Percentiles rank a stretch among this genome's conserved stretches.
Evolutionary conservation across 2,329 filamentous ascomycete species (phyloP).

Genomic region (Diplodia corticola): DNA sequence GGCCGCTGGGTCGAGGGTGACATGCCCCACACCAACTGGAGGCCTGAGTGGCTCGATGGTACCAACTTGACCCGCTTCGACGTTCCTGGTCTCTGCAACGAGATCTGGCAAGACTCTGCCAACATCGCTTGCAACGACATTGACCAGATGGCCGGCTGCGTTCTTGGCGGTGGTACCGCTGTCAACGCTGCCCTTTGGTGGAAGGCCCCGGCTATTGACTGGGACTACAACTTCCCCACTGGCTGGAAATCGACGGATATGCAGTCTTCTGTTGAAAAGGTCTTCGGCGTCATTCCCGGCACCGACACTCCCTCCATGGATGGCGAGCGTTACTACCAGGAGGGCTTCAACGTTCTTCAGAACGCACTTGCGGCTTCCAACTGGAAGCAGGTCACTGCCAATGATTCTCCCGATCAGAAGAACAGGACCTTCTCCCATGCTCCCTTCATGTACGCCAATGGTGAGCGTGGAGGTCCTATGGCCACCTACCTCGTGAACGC

Average conservation of each 20-base stretch:
- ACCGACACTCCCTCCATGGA: conserved; percentile 67
- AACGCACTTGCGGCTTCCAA: conserved; percentile 60
- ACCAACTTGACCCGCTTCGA: conserved; percentile 69
- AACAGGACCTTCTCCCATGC: conserved; percentile 65
- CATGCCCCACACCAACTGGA: conserved; percentile 36
- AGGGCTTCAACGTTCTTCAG: conserved; percentile 64
- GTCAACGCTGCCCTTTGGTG: conserved; percentile 71
- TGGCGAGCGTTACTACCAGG: conserved; percentile 65
- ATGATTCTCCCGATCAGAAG: conserved; percentile 62
- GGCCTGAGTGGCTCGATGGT: conserved; percentile 57
- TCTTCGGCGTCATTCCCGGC: conserved; percentile 70
- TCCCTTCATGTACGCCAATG: conserved; percentile 66
- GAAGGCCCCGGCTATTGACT: conserved; percentile 65
- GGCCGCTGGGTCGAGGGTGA: conserved; percentile 65
- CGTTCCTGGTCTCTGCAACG: conserved; percentile 69
- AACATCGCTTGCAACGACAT: conserved; percentile 68
- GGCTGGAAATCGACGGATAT: conserved; percentile 71
- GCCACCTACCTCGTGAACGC: conserved; percentile 69
- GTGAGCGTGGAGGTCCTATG: conserved; percentile 68
- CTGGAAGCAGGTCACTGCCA: conserved; percentile 64
- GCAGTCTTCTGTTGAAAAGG: conserved; percentile 57
- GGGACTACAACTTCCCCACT: conserved; percentile 69
- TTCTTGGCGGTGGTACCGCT: conserved; percentile 67
- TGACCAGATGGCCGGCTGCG: conserved; percentile 72
- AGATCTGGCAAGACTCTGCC: conserved; percentile 65